These are phyloP conservation scores for Inonotus hispidus DNA, from an alignment of 1,284 basidiomycete species.

Conservation along the genomic window DNA sequence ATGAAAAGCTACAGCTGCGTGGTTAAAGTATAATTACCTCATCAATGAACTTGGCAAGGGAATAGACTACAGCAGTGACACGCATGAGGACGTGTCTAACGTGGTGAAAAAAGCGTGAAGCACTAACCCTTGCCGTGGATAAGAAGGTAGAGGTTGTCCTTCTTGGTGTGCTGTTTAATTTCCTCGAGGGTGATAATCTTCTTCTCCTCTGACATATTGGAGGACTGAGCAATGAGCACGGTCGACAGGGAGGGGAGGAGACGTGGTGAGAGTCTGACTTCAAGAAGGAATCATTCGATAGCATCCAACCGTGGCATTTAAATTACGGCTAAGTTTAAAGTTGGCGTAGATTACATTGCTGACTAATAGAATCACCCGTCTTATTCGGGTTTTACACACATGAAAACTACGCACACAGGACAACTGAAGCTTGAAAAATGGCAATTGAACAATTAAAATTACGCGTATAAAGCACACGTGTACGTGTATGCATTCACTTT, in stretches of 20 bases:
- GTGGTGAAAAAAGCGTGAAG: slow-evolving; percentile 31
- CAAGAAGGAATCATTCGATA: slow-evolving; percentile 8
- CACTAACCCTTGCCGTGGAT: slow-evolving; percentile 76
- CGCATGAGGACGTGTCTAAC: slow-evolving; percentile 20
- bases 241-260: neutral
- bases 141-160: slow-evolving; percentile 75
- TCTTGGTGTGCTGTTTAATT: slow-evolving; percentile 68
- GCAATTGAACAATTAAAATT: neutral
- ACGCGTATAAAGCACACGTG: neutral
- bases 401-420: neutral
- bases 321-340: slow-evolving; percentile 6
- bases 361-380: neutral
- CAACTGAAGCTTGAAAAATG: neutral
- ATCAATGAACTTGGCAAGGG: slow-evolving; percentile 92
- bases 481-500: slow-evolving; percentile 21
- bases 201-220: slow-evolving; percentile 30
- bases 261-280: slow-evolving; percentile 9
- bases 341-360: neutral
- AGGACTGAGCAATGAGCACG: slow-evolving; percentile 19
- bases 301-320: slow-evolving; percentile 13
- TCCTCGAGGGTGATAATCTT: slow-evolving; percentile 68
- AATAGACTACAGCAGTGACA: slow-evolving; percentile 68
- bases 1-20: neutral
- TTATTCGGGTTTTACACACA: neutral
- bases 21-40: slow-evolving; percentile 62